These are phyloP conservation scores for Aspergillus hortae DNA, from an alignment of 2,329 filamentous ascomycete genomes.

Conservation along the genomic window DNA sequence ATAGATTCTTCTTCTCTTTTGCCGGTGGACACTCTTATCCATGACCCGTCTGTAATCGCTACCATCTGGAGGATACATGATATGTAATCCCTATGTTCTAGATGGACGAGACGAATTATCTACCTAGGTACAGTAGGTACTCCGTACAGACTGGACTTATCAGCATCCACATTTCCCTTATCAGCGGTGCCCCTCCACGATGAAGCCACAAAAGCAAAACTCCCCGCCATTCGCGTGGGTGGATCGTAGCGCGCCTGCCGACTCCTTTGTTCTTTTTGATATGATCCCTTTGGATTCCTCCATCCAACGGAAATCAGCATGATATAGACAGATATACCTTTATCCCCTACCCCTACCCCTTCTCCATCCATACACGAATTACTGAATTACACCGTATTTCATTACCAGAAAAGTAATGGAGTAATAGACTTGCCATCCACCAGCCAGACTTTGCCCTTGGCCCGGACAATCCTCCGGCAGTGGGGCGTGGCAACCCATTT, in stretches of 20 bases:
- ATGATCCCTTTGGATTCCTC: background rate
- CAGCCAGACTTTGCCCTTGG: background rate
- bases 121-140: too few relatives aligned
- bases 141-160: conserved; percentile 9
- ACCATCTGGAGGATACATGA: too few relatives aligned
- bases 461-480: conserved; percentile 8
- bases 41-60: too few relatives aligned
- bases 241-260: conserved; percentile 21
- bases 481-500: conserved; percentile 35
- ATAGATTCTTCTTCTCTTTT: too few relatives aligned
- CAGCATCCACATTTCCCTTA: conserved; percentile 11
- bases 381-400: background rate
- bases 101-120: background rate
- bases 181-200: conserved; percentile 18
- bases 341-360: background rate
- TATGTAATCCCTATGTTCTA: background rate
- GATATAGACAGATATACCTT: too few relatives aligned
- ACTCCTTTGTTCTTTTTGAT: conserved; percentile 3
- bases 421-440: too few relatives aligned
- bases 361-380: background rate
- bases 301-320: background rate
- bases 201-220: background rate
- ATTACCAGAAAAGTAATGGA: background rate
- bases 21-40: too few relatives aligned
- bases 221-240: conserved; percentile 22